phyloP scores from a whole-genome alignment of 2,329 filamentous ascomycete genomes.

The Fusarium setosum region DNA sequence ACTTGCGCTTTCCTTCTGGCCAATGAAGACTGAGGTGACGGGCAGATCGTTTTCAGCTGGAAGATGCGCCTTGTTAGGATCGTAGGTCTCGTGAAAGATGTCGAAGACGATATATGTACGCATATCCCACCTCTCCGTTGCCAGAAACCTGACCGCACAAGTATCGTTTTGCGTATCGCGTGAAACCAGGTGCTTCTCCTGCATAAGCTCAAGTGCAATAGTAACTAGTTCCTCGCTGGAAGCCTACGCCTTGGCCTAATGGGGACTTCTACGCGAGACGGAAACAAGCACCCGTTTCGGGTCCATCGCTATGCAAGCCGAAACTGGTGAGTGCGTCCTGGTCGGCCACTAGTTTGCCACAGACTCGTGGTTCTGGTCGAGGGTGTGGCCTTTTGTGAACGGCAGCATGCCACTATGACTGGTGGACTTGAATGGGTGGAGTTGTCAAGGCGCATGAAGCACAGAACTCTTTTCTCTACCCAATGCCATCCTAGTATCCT shows the following conservation, averaged over 20 bases:
- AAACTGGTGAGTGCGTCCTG: background rate
- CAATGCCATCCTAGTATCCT: too few species aligned
- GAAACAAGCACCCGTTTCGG: background rate
- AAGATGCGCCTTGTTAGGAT: too few species aligned
- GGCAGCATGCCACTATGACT: background rate
- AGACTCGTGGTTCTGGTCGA: background rate
- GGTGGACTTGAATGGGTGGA: too few species aligned
- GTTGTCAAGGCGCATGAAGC: too few species aligned
- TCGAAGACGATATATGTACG: slow-evolving; percentile 25
- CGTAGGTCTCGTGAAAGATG: slow-evolving; percentile 26
- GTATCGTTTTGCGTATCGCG: background rate
- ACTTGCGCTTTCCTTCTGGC: too few species aligned
- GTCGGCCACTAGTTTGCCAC: background rate
- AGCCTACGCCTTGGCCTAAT: background rate
- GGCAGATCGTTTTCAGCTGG: too few species aligned
- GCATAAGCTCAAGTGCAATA: background rate
- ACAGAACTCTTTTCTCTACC: too few species aligned
- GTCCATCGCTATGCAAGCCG: background rate
- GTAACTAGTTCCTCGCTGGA: slow-evolving; percentile 3
- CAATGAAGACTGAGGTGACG: too few species aligned
- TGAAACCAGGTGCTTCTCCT: background rate
- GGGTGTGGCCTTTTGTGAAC: background rate
- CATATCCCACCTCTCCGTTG: slow-evolving; percentile 20
- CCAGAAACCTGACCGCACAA: slow-evolving; percentile 3
- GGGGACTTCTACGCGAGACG: background rate